Percentiles rank a stretch among this genome's conserved stretches.
Evolutionary conservation across 2,329 filamentous ascomycete genomes (phyloP).

Genomic region (Cercospora zeina): DNA sequence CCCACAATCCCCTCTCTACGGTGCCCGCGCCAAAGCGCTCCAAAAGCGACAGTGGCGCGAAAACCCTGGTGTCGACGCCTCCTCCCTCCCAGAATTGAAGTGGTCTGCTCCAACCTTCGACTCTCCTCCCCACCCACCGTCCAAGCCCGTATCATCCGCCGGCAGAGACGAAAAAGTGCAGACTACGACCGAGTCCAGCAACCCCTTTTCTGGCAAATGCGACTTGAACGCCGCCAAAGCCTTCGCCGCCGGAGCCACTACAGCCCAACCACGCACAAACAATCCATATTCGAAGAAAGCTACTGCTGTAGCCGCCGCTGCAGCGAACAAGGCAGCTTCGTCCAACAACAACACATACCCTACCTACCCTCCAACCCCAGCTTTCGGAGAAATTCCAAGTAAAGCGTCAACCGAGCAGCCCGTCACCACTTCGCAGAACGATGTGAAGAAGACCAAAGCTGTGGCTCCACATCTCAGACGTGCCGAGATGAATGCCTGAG

Average conservation of each 20-base stretch:
- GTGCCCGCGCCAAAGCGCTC: conserved; percentile 3
- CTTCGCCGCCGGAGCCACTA: background rate
- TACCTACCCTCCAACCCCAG: background rate
- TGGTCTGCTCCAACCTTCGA: background rate
- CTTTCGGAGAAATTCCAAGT: background rate
- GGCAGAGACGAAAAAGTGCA: background rate
- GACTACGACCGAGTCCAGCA: background rate
- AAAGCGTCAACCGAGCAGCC: background rate
- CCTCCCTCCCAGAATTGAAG: background rate
- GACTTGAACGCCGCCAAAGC: background rate
- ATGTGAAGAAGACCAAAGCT: background rate
- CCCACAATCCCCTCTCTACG: conserved; percentile 3
- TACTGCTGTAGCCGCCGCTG: background rate
- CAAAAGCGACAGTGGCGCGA: conserved; percentile 1
- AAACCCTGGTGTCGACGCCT: conserved; percentile 2
- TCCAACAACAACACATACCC: background rate
- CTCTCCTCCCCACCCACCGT: background rate
- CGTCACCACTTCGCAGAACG: background rate
- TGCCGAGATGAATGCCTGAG: background rate
- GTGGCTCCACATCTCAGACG: background rate
- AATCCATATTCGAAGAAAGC: background rate
- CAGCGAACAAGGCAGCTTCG: background rate
- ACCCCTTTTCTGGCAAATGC: background rate
- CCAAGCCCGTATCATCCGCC: background rate
- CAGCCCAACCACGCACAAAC: background rate